A percentile compares a stretch with the other conserved stretches of the same genome.
These are phyloP conservation scores for Albifimbria verrucaria DNA, from an alignment of 2,329 filamentous ascomycete genomes.

Conservation along the genomic window DNA sequence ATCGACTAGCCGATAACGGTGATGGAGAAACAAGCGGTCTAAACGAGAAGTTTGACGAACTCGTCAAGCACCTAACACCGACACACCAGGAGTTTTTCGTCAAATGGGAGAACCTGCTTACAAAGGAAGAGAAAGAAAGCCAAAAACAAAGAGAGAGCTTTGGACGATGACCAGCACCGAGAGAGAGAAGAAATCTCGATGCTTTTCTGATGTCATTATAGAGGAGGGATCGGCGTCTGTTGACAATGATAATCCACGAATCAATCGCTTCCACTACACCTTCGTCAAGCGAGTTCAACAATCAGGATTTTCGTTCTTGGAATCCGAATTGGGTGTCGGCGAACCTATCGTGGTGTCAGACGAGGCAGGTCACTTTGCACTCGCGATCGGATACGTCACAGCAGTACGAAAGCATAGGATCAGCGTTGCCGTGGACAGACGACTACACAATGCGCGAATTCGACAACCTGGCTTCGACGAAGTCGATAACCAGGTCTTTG, in stretches of 20 bases:
- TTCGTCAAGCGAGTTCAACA: conserved; percentile 68
- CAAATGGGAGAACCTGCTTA: conserved; percentile 91
- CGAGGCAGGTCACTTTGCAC: conserved; percentile 89
- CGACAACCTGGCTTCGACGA: conserved; percentile 74
- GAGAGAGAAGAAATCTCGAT: conserved; percentile 82
- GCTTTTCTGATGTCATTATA: conserved; percentile 84
- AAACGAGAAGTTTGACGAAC: conserved; percentile 75
- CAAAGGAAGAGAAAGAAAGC: conserved; percentile 89
- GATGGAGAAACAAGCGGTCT: conserved; percentile 78
- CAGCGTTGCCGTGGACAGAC: conserved; percentile 84
- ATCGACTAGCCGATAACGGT: conserved; percentile 84
- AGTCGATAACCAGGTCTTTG: conserved; percentile 76
- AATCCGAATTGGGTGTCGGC: conserved; percentile 82
- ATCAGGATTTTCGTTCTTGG: conserved; percentile 75
- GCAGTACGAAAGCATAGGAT: conserved; percentile 72
- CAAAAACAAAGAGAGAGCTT: conserved; percentile 80
- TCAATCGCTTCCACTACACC: conserved; percentile 86
- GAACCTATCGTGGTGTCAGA: conserved; percentile 97
- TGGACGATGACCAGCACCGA: conserved; percentile 95
- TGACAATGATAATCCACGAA: conserved; percentile 69
- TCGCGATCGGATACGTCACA: conserved; percentile 88
- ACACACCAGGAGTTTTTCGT: conserved; percentile 80
- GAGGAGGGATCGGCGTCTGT: conserved; percentile 72
- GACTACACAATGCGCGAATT: conserved; percentile 81
- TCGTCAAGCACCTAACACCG: conserved; percentile 73